Evolutionary conservation across 2,329 filamentous ascomycete species (phyloP), one percentile per base, ranked within the genome.

Genomic region (Helminthosporium solani): DNA sequence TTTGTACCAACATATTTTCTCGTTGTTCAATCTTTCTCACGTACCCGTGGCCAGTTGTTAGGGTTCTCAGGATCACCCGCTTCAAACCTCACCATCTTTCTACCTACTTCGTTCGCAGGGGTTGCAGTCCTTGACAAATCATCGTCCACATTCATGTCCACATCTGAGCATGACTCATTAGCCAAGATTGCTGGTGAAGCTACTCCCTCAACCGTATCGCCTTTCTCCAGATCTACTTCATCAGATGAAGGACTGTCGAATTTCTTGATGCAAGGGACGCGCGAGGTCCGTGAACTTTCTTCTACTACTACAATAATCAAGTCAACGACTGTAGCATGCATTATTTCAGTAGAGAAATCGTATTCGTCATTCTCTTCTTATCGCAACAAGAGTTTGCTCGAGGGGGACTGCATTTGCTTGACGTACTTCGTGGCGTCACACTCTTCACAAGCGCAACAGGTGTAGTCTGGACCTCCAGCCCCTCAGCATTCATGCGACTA

Each of bases 41-140:
- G 16, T 59, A 68, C 64, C 33, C 46, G 51, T n/a, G 58, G 56
- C 71, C 71, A 76, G 41, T 74, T 74, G 44, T 74, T 70, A 1
- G 73, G 73, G 41, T 73, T 68, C 0, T 64, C 63, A 12, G 66
- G 66, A 49, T 76, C 73, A 18, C 63, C 64, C 27, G 67, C 59
- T 20, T 55, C 58, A 49, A 75, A 76, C 2, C 64, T 61, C 4
- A 76, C 60, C 18, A 72, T 58, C 5, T 50, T 66, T 41, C 54
- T 61, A 20, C 34, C 31, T 11, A 43, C 39, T 7, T 47, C 30
- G 27, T 16, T 20, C 42, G 14, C 57, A 49, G 38, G 33, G 5
- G 23, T 25, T 25, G 23, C 23, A 25, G 9, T 25, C 23, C 6
- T 25, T 5, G 5, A 5, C 23, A 25, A 25, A 6, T 25, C 23